These are phyloP conservation scores for Verticillium zaregamsianum DNA, from an alignment of 2,329 filamentous ascomycete species.

Conservation along the genomic window DNA sequence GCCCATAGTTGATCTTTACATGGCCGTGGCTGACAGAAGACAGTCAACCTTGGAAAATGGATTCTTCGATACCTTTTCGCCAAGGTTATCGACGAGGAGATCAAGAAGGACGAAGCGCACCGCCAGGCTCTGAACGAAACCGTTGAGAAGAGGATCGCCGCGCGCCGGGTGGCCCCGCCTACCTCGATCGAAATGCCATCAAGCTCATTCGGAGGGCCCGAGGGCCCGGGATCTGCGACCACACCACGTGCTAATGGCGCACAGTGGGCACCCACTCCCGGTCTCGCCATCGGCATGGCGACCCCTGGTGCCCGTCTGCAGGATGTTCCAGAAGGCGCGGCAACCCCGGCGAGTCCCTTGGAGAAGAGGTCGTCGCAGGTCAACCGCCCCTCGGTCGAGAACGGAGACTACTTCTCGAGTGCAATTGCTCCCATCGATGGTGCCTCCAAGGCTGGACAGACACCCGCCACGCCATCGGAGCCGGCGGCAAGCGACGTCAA, in stretches of 20 bases:
- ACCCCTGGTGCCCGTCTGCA: conserved; percentile 56
- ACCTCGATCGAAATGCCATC: conserved; percentile 50
- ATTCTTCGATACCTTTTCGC: conserved; percentile 88
- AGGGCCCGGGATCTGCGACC: conserved; percentile 37
- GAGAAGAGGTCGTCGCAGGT: conserved; percentile 53
- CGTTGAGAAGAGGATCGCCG: conserved; percentile 52
- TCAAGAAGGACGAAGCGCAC: conserved; percentile 71
- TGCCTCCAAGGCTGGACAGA: conserved; percentile 29
- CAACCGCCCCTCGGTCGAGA: conserved; percentile 59
- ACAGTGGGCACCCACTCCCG: conserved; percentile 64
- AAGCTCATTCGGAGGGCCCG: conserved; percentile 27
- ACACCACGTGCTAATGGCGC: conserved; percentile 63
- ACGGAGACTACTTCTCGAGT: conserved; percentile 74
- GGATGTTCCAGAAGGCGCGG: conserved; percentile 43
- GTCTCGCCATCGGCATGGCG: conserved; percentile 72
- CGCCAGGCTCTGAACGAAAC: conserved; percentile 64
- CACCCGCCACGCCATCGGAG: conserved; percentile 23
- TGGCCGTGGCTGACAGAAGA: conserved; percentile 9
- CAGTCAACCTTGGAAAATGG: conserved; percentile 96
- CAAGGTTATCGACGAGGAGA: conserved; percentile 84
- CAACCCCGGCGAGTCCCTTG: conserved; percentile 38
- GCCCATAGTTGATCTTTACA: neutral
- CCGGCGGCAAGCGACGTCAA: conserved; percentile 32
- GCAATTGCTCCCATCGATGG: conserved; percentile 46
- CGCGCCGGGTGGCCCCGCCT: conserved; percentile 55